Base-by-base conservation (phyloP, 768 basidiomycete genomes). In the Candolleomyces eurysporus region DNA sequence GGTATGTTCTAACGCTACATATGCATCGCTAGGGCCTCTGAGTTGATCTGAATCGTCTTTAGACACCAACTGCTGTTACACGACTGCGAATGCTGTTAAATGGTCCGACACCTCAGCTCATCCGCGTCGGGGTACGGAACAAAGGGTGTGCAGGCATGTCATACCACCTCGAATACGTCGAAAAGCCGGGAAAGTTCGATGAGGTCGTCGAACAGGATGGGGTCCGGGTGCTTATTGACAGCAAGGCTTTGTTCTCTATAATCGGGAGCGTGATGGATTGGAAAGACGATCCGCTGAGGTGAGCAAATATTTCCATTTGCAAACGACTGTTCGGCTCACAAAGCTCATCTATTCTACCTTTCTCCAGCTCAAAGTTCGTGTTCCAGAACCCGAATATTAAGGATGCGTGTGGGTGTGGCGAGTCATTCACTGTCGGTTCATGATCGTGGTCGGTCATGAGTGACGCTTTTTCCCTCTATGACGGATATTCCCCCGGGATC, bases 221-320 rank as follows among this genome's bases (percentile, higher is more conserved):
- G 2, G 93, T 97, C 26, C 84, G 81, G 65, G 96, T 99, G 49
- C 79, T 98, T 63, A 94, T 98, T 72, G 97, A 99, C 78, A 90
- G 89, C 71, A 98, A 96, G 74, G 97, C 97, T 26, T 76, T 99
- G 64, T 98, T 99, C 72, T 94, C 92, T 61, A 97, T 99, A 66
- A 97, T 99, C 63, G 97, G 97, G 54, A 96, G 94, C 73, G 92
- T 92, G 81, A 99, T 99, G 97, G 94, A 96, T 71, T 99, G 97
- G 97, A 83, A 87, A 62, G 97, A 98, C 77, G 94, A 96, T 72
- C 75, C 86, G 36, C 77, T 99, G 48, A 96, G 94, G 90, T 91
- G 62, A 58, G 88, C 77, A 10, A 57, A 62, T 26, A 26, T 26
- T 26, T 26, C 26, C 26, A 26, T 26, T 26, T 26, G 26, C 26